A percentile compares a stretch with the other conserved stretches of the same genome.
These are phyloP conservation scores for Phaeomoniella chlamydospora DNA, from an alignment of 2,329 filamentous ascomycete species.

Conservation along the genomic window DNA sequence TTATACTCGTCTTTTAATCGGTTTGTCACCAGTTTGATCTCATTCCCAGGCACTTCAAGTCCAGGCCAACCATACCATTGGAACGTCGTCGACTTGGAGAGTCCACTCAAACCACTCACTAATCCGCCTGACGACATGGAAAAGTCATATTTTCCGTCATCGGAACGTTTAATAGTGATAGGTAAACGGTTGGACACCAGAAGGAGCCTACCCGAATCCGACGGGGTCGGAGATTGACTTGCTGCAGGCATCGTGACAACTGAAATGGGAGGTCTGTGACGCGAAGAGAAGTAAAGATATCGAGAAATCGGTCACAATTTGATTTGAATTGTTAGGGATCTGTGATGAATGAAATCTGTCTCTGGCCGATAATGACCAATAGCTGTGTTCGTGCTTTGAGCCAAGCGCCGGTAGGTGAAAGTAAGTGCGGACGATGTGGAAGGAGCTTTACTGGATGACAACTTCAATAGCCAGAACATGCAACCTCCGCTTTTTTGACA, in stretches of 20 bases:
- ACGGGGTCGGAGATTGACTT: conserved; percentile 6
- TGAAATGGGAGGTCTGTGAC: not conserved
- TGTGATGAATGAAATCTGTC: no score
- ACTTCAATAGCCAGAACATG: no score
- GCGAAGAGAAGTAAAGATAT: no score
- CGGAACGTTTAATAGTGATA: conserved; percentile 88
- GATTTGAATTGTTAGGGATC: no score
- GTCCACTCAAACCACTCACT: conserved; percentile 80
- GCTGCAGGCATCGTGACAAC: conserved; percentile 8
- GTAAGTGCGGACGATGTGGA: no score
- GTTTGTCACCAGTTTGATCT: conserved; percentile 59
- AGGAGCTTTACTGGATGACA: no score
- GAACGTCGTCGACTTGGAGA: conserved; percentile 86
- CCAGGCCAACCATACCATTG: conserved; percentile 99
- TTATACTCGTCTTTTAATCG: conserved; percentile 76
- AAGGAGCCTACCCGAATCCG: conserved; percentile 40
- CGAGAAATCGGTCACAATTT: no score
- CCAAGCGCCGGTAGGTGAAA: no score
- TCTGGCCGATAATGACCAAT: no score
- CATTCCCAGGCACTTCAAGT: conserved; percentile 73
- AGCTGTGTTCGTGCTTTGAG: no score
- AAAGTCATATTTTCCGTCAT: conserved; percentile 83
- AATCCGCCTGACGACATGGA: conserved; percentile 95
- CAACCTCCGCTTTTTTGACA: no score
- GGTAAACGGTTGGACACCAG: conserved; percentile 90